Evolutionary conservation across 139 green algal genomes (phyloP), one percentile per base, ranked within the genome.

Genomic region (Closterium sp.): DNA sequence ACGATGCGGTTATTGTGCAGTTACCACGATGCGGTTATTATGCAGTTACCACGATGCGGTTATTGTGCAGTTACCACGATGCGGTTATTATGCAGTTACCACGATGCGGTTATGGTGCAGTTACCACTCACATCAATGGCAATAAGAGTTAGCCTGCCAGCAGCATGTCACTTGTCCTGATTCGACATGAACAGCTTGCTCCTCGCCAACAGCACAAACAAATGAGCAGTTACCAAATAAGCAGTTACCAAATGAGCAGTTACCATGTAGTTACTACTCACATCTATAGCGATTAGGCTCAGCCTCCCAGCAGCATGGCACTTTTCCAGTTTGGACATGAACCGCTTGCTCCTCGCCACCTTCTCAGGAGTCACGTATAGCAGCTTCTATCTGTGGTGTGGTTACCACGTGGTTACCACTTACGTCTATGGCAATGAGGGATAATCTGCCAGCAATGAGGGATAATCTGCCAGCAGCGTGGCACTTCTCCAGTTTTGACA

Each of bases 141-240:
- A 11, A 95, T 89, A 3, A 93, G 79, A 4, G 86, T 11, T 0
- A 95, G 90, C 17, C 91, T 87, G 9, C 92, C 92, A 30, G 85
- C 95, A 95, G 95, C 38, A 19, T 92, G 30, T 90, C 92, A 92
- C 32, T 95, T 95, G 1, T 95, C 92, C 86, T 94, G 90, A 84
- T 94, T 95, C 9, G 92, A 94, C 92, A 94, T 92, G 0, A 97
- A 91, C 19, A 94, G 89, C 90, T 97, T 97, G 88, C 87, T 95
- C 0, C 50, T 73, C 45, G 45, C 45, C 45, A 70, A 1, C 45
- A 2, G 3, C 45, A 2, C 45, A 70, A 13, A 13, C 42, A 62
- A 62, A 7, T 62, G 42, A 7, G 5, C 42, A 62, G 7, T 7
- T 7, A 62, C 42, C 42, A n/a, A 38, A 38, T 38, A 3, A 3